Conservation (phyloP, 73 alveolate genomes). For the Tetrahymena thermophila region DNA sequence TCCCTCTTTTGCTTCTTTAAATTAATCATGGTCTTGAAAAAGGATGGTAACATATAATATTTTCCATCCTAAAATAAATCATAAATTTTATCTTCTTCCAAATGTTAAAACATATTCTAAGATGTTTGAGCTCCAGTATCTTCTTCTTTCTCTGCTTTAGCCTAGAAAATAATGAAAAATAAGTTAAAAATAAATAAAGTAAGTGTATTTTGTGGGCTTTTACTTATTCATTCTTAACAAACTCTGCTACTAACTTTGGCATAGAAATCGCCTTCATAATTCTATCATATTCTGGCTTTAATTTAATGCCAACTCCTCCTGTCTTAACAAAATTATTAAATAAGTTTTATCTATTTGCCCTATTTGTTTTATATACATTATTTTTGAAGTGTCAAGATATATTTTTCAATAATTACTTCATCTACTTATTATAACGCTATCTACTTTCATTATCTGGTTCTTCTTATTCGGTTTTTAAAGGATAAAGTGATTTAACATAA, state of each 20-base stretch:
- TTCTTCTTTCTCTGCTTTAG: conserved; percentile 40
- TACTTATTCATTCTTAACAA: conserved; percentile 25
- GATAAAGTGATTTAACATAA: conserved; percentile 6
- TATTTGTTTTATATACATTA: neutral
- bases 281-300: conserved; percentile 45
- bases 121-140: conserved; percentile 28
- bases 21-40: conserved; percentile 80
- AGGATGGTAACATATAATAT: conserved; percentile 76
- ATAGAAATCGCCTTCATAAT: conserved; percentile 31
- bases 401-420: neutral
- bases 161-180: conserved; percentile 40
- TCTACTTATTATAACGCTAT: neutral
- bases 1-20: conserved; percentile 83
- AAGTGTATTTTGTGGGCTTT: neutral
- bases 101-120: neutral
- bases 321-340: conserved; percentile 24
- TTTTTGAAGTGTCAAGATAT: neutral
- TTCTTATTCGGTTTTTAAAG: conserved; percentile 30
- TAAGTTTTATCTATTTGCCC: conserved; percentile 17
- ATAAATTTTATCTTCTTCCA: conserved; percentile 56
- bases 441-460: conserved; percentile 23
- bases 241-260: conserved; percentile 26
- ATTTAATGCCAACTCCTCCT: conserved; percentile 28
- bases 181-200: conserved; percentile 45
- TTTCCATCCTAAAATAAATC: conserved; percentile 73